Evolutionary conservation across 345 rosid species (phyloP), one percentile per base, ranked within the genome.

Genomic region (Camelina neglecta): DNA sequence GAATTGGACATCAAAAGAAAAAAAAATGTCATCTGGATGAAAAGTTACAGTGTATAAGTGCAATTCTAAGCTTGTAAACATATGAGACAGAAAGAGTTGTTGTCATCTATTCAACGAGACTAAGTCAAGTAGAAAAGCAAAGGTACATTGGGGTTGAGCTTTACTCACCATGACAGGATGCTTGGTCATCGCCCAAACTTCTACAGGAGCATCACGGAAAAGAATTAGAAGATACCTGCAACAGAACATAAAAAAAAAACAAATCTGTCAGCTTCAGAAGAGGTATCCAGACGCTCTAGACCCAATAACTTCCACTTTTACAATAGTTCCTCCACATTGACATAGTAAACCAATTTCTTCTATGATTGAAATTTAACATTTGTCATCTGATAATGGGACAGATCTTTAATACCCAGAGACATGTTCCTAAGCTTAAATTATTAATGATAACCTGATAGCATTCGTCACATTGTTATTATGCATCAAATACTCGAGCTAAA

Each of bases 171-270:
- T 92, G 67, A 95, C 88, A 64, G 99, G 99, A 74, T 69, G 87
- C 80, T 90, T 92, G 57, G 99, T 89, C 99, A 95, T 92, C 38
- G 97, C 99, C 99, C 99, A 95, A 73, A 92, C 99, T 83, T 95
- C 99, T 74, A 92, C 99, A 49, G 97, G 99, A 3, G 97, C 96
- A 82, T 95, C 99, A 79, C 97, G 97, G 74, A 95, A 95, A 85
- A 95, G 83, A 84, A 95, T 89, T 72, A 95, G 85, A 81, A 95
- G 97, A 81, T 95, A 92, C 91, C 97, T 95, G 89, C 66, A 88
- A 73, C 62, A 44, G 41, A 63, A 59, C 44, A 71, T 31, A 69
- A 53, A 58, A 49, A 72, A 53, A 58, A 29, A 20, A 51, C 2
- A 35, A 35, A 6, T 35, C 38, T 65, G 26, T 71, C 33, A 31